phyloP scores from a whole-genome alignment of 208 protist species.

The Vickermania spadyakhi region DNA sequence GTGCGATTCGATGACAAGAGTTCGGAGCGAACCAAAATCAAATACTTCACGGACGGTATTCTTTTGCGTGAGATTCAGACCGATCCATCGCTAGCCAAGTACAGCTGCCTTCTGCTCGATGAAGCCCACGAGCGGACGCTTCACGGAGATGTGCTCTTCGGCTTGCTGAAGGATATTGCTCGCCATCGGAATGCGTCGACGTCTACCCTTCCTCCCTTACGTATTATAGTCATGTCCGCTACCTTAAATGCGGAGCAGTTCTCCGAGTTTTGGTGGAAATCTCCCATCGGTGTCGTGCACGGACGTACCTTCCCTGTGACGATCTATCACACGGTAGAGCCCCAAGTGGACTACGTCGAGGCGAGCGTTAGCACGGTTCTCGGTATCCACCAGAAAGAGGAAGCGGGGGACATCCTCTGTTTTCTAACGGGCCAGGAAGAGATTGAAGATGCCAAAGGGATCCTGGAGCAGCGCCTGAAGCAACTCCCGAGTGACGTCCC shows the following conservation, averaged over 20 bases:
- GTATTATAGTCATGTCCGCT: slow-evolving; percentile 96
- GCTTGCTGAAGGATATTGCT: slow-evolving; percentile 83
- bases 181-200: slow-evolving; percentile 25
- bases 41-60: slow-evolving; percentile 97
- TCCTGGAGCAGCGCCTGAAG: slow-evolving; percentile 73
- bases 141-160: slow-evolving; percentile 89
- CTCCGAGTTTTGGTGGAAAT: slow-evolving; percentile 91
- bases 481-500: slow-evolving; percentile 43
- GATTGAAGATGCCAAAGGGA: slow-evolving; percentile 82
- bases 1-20: slow-evolving; percentile 94
- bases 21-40: slow-evolving; percentile 75
- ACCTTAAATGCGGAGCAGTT: slow-evolving; percentile 95
- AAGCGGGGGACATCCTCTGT: slow-evolving; percentile 97
- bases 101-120: slow-evolving; percentile 99
- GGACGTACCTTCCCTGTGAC: slow-evolving; percentile 89
- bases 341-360: slow-evolving; percentile 96
- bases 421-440: slow-evolving; percentile 98
- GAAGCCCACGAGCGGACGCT: slow-evolving; percentile 99
- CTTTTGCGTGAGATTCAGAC: slow-evolving; percentile 93
- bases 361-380: slow-evolving; percentile 95
- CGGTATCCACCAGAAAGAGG: slow-evolving; percentile 95
- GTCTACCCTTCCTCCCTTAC: slow-evolving; percentile 28
- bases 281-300: slow-evolving; percentile 86
- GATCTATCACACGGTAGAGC: slow-evolving; percentile 90
- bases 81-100: slow-evolving; percentile 87